Evolutionary conservation across 768 basidiomycete genomes (phyloP), one percentile per base, ranked within the genome.

Genomic region (Porphyrellus cyaneotinctus): DNA sequence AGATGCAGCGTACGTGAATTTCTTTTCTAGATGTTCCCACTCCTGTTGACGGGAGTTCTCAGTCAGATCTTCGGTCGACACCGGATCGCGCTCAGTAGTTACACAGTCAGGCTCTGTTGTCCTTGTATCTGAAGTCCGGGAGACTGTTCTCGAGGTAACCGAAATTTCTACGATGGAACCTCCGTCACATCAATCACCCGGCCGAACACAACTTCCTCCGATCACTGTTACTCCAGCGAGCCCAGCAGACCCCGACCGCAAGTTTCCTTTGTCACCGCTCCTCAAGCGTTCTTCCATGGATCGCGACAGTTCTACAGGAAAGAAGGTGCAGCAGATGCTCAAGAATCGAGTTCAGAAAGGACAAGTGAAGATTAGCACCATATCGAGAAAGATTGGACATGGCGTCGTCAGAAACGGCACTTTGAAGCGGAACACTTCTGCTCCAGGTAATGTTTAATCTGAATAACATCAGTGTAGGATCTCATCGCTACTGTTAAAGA

Each of bases 321-420:
- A 87, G 69, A 88, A 86, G 65, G 74, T 91, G 47, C 84, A 85
- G 59, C 83, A 84, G 65, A 87, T 87, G 71, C 70, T 90, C 54
- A 90, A 86, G 68, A 78, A 79, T 52, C 77, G 81, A 11, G 87
- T 91, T 22, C 81, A 89, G 59, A 85, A 88, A 63, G 80, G 85
- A 8, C 84, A 84, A 52, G 84, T 75, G 7, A 78, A 83, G 46
- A 87, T 92, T 38, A 81, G 82, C 24, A 87, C 86, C 17, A 87
- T 90, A 46, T 87, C 87, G 30, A 82, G 78, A 65, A 89, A 82
- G 65, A 84, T 91, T 35, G 88, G 88, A 8, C 78, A 81, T 59
- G 85, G 85, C 7, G 85, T 88, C 18, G 78, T 74, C 15, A 74
- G 75, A 60, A 80, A 78, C 55, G 77, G 81, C 6, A 72, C 67